Percentiles rank a stretch among this genome's conserved stretches.
Conservation (phyloP, 345 rosid genomes). For the Camelina neglecta region DNA sequence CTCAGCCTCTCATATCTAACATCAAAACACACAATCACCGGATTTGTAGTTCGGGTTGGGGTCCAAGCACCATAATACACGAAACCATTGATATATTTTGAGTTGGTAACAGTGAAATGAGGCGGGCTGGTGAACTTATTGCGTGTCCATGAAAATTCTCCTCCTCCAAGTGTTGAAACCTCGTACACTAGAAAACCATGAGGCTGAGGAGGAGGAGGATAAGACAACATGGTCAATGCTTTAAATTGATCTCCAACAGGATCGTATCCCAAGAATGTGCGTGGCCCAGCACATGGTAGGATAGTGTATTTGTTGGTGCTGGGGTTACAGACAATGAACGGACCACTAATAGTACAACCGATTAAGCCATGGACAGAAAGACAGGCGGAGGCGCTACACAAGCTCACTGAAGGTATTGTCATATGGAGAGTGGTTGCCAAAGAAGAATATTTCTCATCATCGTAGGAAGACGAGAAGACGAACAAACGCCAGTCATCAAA, state of each 20-base stretch:
- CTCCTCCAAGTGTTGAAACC: background rate
- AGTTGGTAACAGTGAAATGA: background rate
- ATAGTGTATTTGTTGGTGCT: background rate
- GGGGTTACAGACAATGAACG: background rate
- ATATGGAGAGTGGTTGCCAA: background rate
- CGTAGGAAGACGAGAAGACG: background rate
- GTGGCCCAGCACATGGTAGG: background rate
- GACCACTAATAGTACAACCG: background rate
- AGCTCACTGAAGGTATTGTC: background rate
- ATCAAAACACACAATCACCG: conserved; percentile 3
- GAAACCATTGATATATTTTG: background rate
- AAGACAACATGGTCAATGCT: background rate
- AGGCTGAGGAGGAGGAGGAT: background rate
- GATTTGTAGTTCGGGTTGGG: background rate
- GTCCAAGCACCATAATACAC: background rate
- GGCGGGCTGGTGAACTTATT: background rate
- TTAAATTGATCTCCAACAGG: conserved; percentile 1
- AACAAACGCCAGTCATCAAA: background rate
- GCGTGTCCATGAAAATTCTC: background rate
- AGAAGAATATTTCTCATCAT: background rate
- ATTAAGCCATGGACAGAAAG: background rate
- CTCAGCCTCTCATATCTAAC: background rate
- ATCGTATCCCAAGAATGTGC: background rate
- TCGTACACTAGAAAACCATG: background rate
- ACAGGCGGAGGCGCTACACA: background rate